A percentile compares a stretch with the other conserved stretches of the same genome.
These are phyloP conservation scores for Colletotrichum zoysiae DNA, from an alignment of 2,329 filamentous ascomycete species.

Conservation along the genomic window DNA sequence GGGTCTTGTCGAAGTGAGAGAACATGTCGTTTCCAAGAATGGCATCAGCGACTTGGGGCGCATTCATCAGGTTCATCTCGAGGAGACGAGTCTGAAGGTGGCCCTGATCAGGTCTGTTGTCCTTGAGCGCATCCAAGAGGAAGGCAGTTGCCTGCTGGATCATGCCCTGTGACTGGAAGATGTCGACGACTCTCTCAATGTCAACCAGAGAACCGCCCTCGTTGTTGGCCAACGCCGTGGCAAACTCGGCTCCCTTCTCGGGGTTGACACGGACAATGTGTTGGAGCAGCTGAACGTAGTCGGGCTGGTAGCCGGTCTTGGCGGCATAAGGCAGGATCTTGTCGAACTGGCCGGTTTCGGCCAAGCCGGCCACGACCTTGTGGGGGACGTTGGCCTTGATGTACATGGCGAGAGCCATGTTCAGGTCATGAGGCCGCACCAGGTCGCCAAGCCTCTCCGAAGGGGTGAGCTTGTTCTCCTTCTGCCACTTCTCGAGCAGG, in stretches of 20 bases:
- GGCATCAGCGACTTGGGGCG: conserved; percentile 96
- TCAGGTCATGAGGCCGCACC: conserved; percentile 88
- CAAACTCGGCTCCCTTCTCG: conserved; percentile 95
- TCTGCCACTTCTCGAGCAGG: conserved; percentile 96
- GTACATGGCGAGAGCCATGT: conserved; percentile 89
- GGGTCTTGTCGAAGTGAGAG: conserved; percentile 92
- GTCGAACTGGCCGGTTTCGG: conserved; percentile 96
- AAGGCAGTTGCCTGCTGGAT: conserved; percentile 98
- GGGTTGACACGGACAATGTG: conserved; percentile 92
- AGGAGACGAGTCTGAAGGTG: conserved; percentile 93
- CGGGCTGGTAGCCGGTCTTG: conserved; percentile 89
- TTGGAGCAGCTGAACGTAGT: conserved; percentile 91
- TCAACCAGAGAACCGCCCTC: conserved; percentile 90
- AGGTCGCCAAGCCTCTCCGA: conserved; percentile 97
- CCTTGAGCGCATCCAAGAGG: conserved; percentile 92
- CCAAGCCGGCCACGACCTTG: conserved; percentile 95
- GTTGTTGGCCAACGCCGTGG: conserved; percentile 89
- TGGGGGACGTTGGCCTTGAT: conserved; percentile 89
- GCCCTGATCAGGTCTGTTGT: conserved; percentile 93
- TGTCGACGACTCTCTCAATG: conserved; percentile 93
- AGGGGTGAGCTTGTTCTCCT: conserved; percentile 94
- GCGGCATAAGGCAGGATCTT: conserved; percentile 94
- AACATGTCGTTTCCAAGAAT: conserved; percentile 99
- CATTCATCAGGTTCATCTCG: conserved; percentile 98
- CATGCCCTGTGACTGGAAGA: conserved; percentile 98